phyloP scores from a whole-genome alignment of 192 early-diverging fungal species.

The Backusella mclennaniae region DNA sequence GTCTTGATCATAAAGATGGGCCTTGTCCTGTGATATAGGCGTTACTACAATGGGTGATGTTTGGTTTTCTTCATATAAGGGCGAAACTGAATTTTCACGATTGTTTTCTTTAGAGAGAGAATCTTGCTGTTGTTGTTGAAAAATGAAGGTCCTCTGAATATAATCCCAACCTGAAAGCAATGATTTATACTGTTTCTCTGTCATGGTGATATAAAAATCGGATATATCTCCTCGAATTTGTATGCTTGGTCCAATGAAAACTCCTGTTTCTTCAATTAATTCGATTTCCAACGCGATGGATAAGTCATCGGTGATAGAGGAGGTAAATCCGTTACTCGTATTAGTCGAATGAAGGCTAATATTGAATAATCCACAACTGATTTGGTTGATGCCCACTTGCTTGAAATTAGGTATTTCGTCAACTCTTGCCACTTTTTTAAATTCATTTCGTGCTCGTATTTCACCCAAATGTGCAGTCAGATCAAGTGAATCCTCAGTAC shows the following conservation, averaged over 20 bases:
- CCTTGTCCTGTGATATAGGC: not conserved
- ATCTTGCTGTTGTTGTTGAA: not conserved
- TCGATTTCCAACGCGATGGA: constrained; percentile 57
- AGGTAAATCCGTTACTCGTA: not conserved
- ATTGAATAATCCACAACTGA: constrained; percentile 59
- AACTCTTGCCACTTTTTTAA: constrained; percentile 25
- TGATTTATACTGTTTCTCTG: constrained; percentile 14
- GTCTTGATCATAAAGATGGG: not conserved
- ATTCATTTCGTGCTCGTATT: constrained; percentile 68
- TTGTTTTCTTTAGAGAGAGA: not conserved
- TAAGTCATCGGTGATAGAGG: constrained; percentile 69
- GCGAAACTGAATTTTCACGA: not conserved
- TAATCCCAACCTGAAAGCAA: constrained; percentile 8
- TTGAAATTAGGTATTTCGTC: not conserved
- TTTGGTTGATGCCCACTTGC: constrained; percentile 52
- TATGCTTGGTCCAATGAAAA: not conserved
- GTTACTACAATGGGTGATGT: not conserved
- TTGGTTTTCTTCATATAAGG: not conserved
- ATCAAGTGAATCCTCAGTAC: constrained; percentile 35
- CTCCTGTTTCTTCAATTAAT: constrained; percentile 35
- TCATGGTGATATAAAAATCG: constrained; percentile 14
- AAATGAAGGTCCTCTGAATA: constrained; percentile 13
- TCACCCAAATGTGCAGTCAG: constrained; percentile 69
- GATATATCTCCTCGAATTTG: constrained; percentile 14
- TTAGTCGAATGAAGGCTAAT: constrained; percentile 39